A percentile compares a stretch with the other conserved stretches of the same genome.
Evolutionary conservation across 441 rosid genomes (phyloP).

Genomic region (Pelargonium hybrid): DNA sequence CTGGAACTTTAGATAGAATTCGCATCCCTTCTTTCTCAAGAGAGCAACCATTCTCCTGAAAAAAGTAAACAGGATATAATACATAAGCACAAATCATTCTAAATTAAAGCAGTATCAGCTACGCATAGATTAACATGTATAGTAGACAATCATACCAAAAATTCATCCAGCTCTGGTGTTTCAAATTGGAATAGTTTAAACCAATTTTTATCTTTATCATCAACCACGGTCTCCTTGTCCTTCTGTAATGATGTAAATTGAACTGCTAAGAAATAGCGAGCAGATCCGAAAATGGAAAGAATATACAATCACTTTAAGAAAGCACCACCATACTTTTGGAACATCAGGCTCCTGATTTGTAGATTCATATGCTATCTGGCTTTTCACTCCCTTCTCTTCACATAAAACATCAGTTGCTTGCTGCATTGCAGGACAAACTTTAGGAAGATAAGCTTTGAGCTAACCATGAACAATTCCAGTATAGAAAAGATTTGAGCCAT

Average conservation of each 20-base stretch:
- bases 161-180: constrained; percentile 45
- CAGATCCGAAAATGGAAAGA: constrained; percentile 8
- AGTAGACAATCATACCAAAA: constrained; percentile 34
- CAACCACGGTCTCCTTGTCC: constrained; percentile 20
- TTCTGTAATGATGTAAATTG: constrained; percentile 34
- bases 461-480: background rate
- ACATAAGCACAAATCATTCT: constrained; percentile 12
- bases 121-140: background rate
- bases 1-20: constrained; percentile 34
- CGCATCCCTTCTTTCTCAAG: constrained; percentile 30
- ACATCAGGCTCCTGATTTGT: constrained; percentile 25
- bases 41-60: constrained; percentile 37
- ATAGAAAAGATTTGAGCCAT: background rate
- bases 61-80: background rate
- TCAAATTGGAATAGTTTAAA: constrained; percentile 40
- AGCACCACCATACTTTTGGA: constrained; percentile 10
- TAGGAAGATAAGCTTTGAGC: background rate
- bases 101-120: background rate
- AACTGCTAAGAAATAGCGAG: background rate
- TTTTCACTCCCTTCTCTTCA: constrained; percentile 22
- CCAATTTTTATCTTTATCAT: constrained; percentile 23
- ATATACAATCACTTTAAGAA: constrained; percentile 6
- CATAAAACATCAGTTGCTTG: constrained; percentile 16
- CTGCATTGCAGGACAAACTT: constrained; percentile 21
- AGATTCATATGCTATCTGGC: constrained; percentile 13